Evolutionary conservation across 108 stramenopile genomes (phyloP), one percentile per base, ranked within the genome.

Genomic region (Bacterosira constricta): DNA sequence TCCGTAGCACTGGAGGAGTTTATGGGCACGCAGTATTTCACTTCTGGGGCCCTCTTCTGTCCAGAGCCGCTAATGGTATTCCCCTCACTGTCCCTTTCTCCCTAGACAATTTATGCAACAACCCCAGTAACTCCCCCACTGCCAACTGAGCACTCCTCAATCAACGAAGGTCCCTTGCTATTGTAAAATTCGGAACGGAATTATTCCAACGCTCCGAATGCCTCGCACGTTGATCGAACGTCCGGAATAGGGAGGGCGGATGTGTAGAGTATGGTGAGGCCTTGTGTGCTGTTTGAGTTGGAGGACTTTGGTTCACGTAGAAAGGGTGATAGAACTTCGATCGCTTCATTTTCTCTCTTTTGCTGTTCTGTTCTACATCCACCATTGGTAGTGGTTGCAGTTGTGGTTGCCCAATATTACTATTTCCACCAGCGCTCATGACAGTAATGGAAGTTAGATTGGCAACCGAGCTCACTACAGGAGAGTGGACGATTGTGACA

Each of bases 101-200:
- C 54, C n/a, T n/a, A n/a, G n/a, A n/a, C 79, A 77, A 49, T 26
- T 58, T 57, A 50, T 69, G 60, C 10, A 71, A 67, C 0, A 44
- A 57, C 31, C 60, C 45, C 12, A 82, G 76, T 49, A 95, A 73
- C 45, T 89, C 89, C 60, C 67, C 58, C 4, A 90, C 88, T 15
- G 94, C 90, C 63, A 81, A 72, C 46, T 87, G 85, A 18, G 90
- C 90, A 20, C 85, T 75, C 25, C 94, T 76, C 65, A 85, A 69
- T 95, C 94, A 77, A 80, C 87, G 65, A 85, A 95, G 31, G 87
- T 80, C 94, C 94, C 21, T 66, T 55, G 1, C 82, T 69, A 25
- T 76, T 70, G 63, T 87, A 86, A 66, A 83, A 83, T 30, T 95
- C 94, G 12, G 89, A 76, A 25, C 94, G 84, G 65, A 95, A 92